Percentiles rank a stretch among this genome's conserved stretches.
These are phyloP conservation scores for Tylopilus rubrobrunneus DNA, from an alignment of 768 basidiomycete species.

Conservation along the genomic window DNA sequence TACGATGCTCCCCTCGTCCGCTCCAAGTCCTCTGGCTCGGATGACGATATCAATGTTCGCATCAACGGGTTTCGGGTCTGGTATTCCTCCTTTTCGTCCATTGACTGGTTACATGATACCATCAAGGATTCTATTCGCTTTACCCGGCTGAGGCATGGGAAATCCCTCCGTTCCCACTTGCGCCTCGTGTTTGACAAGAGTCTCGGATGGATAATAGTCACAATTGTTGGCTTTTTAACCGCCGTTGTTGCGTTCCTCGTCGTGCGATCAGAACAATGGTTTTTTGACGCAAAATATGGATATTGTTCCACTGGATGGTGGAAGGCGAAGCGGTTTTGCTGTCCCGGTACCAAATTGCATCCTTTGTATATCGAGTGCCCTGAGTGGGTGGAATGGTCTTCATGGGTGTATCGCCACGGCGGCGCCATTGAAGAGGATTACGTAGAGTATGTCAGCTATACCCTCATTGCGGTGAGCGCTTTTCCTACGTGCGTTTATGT, in stretches of 20 bases:
- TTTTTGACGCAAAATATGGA: constrained; percentile 93
- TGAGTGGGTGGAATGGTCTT: constrained; percentile 75
- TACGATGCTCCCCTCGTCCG: constrained; percentile 53
- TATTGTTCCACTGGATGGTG: constrained; percentile 71
- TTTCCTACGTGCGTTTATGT: neutral
- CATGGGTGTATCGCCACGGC: constrained; percentile 14
- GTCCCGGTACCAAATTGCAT: constrained; percentile 36
- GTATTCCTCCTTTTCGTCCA: constrained; percentile 87
- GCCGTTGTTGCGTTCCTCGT: constrained; percentile 86
- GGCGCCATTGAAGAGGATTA: constrained; percentile 29
- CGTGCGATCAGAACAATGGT: constrained; percentile 78
- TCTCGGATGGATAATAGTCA: constrained; percentile 87
- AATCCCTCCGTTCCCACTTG: constrained; percentile 64
- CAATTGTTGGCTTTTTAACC: constrained; percentile 81
- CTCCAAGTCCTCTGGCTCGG: constrained; percentile 32
- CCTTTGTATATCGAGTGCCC: constrained; percentile 42
- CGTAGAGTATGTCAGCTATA: constrained; percentile 70
- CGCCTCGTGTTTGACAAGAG: constrained; percentile 68
- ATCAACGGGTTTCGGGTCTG: constrained; percentile 82
- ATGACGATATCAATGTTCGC: constrained; percentile 53
- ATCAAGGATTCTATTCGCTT: constrained; percentile 90
- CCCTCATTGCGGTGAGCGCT: constrained; percentile 68
- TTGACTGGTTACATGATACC: constrained; percentile 96
- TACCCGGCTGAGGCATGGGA: constrained; percentile 63
- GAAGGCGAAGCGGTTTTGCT: constrained; percentile 81